Conservation (phyloP, 768 basidiomycete genomes). For the Rhizopogon vinicolor region DNA sequence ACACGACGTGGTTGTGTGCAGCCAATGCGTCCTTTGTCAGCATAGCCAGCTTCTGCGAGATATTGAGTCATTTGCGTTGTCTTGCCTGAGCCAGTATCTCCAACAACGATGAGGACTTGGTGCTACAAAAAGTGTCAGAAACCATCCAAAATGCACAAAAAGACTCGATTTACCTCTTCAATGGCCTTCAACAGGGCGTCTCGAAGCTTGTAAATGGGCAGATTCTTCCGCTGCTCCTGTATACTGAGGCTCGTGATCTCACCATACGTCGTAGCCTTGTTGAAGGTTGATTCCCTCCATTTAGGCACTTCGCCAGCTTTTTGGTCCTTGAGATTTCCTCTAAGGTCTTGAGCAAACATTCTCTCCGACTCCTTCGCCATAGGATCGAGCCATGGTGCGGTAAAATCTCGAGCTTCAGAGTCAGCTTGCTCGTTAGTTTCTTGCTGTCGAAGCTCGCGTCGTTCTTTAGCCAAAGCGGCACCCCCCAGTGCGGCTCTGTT, state of each 20-base stretch:
- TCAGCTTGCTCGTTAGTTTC: conserved; percentile 94
- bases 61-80: conserved; percentile 99
- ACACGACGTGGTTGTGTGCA: conserved; percentile 99
- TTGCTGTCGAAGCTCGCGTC: conserved; percentile 90
- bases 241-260: conserved; percentile 88
- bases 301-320: conserved; percentile 78
- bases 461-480: conserved; percentile 90
- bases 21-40: conserved; percentile 87
- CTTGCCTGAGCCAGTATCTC: conserved; percentile 98
- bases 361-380: conserved; percentile 88
- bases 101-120: conserved; percentile 96
- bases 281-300: conserved; percentile 91
- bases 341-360: conserved; percentile 89
- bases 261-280: conserved; percentile 94
- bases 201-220: conserved; percentile 94
- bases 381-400: conserved; percentile 95
- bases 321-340: conserved; percentile 77
- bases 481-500: conserved; percentile 95
- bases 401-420: conserved; percentile 91
- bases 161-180: conserved; percentile 59
- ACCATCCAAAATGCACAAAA: background rate
- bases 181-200: conserved; percentile 89
- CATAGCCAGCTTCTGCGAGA: conserved; percentile 90
- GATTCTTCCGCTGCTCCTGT: conserved; percentile 85
- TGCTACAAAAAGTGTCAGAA: conserved; percentile 31